Conservation (phyloP, 1,139 yeast genomes). For the Taphrina deformans region DNA sequence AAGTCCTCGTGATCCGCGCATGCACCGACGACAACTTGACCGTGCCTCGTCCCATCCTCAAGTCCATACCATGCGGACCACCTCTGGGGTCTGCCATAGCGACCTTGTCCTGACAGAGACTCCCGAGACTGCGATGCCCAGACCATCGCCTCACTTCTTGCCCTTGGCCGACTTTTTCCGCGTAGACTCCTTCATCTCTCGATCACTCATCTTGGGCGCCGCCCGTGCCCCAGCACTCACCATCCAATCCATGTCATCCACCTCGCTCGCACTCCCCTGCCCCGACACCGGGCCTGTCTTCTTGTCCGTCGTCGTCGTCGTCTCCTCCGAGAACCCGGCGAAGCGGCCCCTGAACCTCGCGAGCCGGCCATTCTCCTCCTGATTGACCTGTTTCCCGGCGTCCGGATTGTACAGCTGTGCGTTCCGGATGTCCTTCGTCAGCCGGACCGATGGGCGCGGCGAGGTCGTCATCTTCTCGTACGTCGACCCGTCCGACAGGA, state of each 20-base stretch:
- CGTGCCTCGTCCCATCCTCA: too few relatives aligned
- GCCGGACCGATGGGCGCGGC: constrained; percentile 31
- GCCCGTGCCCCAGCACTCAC: constrained; percentile 14
- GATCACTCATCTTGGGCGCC: constrained; percentile 31
- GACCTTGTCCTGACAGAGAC: too few relatives aligned
- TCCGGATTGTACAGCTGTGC: constrained; percentile 35
- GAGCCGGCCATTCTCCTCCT: constrained; percentile 33
- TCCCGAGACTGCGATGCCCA: too few relatives aligned
- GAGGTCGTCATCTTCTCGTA: constrained; percentile 33
- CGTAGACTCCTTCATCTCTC: constrained; percentile 24
- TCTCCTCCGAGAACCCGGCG: constrained; percentile 7
- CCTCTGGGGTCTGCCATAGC: too few relatives aligned
- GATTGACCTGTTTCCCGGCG: constrained; percentile 22
- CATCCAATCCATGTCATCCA: constrained; percentile 32
- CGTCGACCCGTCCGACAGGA: constrained; percentile 35
- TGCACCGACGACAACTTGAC: too few relatives aligned
- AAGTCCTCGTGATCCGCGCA: too few relatives aligned
- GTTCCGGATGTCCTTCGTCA: constrained; percentile 34
- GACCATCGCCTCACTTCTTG: too few relatives aligned
- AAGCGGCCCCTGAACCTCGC: constrained; percentile 31
- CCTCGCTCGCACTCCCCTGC: background rate
- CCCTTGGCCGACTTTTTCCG: constrained; percentile 31
- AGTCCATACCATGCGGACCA: too few relatives aligned
- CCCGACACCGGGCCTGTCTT: background rate
- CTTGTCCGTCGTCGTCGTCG: background rate